Conservation (phyloP, 768 basidiomycete genomes). For the Royoungia palumana region DNA sequence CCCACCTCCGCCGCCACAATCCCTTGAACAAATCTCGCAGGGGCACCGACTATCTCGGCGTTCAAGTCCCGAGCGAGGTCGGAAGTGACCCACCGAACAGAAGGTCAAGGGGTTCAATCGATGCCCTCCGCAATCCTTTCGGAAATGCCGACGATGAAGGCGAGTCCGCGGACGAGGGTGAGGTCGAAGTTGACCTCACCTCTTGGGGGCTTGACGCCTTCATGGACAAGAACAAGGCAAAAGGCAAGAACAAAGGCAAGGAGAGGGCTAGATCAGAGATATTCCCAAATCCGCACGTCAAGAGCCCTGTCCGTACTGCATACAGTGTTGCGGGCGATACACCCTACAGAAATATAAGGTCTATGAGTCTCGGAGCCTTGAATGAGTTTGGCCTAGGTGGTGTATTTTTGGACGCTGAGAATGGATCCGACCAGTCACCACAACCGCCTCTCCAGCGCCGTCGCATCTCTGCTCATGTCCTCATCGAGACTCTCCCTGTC, state of each 20-base stretch:
- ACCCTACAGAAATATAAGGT: slow-evolving; percentile 46
- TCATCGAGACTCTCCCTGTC: slow-evolving; percentile 42
- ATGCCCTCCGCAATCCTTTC: slow-evolving; percentile 72
- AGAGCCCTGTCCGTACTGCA: slow-evolving; percentile 37
- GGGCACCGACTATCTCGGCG: slow-evolving; percentile 64
- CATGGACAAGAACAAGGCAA: slow-evolving; percentile 63
- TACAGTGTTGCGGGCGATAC: slow-evolving; percentile 43
- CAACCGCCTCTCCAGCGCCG: slow-evolving; percentile 44
- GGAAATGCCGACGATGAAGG: slow-evolving; percentile 57
- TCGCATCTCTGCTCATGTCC: slow-evolving; percentile 48
- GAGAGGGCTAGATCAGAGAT: slow-evolving; percentile 35
- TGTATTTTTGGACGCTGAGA: slow-evolving; percentile 43
- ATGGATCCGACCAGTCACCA: slow-evolving; percentile 34
- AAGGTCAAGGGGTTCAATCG: slow-evolving; percentile 55
- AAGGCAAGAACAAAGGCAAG: slow-evolving; percentile 38
- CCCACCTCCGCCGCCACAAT: slow-evolving; percentile 62
- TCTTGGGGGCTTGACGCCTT: slow-evolving; percentile 84
- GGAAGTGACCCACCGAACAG: slow-evolving; percentile 49
- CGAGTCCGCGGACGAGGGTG: slow-evolving; percentile 45
- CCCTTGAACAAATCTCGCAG: slow-evolving; percentile 49
- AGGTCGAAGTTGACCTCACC: slow-evolving; percentile 71
- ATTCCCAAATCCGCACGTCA: slow-evolving; percentile 45
- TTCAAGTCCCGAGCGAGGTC: slow-evolving; percentile 61
- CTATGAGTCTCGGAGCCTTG: slow-evolving; percentile 65
- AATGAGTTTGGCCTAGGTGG: slow-evolving; percentile 50